A percentile compares a stretch with the other conserved stretches of the same genome.
phyloP scores from a whole-genome alignment of 2,329 filamentous ascomycete species.

The Periconia sp. region DNA sequence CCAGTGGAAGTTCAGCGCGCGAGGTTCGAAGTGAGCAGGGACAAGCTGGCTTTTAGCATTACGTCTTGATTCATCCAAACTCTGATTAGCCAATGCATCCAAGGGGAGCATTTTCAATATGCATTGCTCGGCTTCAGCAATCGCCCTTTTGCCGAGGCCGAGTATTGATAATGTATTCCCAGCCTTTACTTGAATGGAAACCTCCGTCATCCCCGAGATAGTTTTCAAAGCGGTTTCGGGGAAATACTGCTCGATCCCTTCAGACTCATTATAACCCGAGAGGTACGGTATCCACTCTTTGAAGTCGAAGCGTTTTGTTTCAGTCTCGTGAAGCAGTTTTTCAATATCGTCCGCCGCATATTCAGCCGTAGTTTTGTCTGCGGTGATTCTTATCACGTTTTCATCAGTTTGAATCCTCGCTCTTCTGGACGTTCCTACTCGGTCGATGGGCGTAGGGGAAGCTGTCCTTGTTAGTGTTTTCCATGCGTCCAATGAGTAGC shows the following conservation, averaged over 20 bases:
- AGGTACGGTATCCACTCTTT: slow-evolving; percentile 23
- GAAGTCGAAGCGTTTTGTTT: slow-evolving; percentile 20
- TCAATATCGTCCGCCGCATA: slow-evolving; percentile 40
- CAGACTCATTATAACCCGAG: slow-evolving; percentile 1
- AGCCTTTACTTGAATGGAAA: slow-evolving; percentile 19
- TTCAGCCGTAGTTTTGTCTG: slow-evolving; percentile 38
- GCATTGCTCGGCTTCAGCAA: slow-evolving; percentile 31
- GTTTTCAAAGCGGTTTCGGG: slow-evolving; percentile 16
- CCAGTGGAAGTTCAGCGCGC: slow-evolving; percentile 22
- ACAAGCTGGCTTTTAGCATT: slow-evolving; percentile 18
- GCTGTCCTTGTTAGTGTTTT: slow-evolving; percentile 15
- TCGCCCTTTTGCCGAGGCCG: slow-evolving; percentile 22
- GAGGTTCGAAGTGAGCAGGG: slow-evolving; percentile 18
- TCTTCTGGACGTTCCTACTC: slow-evolving; percentile 27
- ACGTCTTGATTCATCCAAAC: slow-evolving; percentile 22
- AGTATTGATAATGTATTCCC: slow-evolving; percentile 25
- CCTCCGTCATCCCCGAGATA: slow-evolving; percentile 25
- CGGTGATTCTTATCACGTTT: slow-evolving; percentile 38
- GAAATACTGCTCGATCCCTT: slow-evolving; percentile 15
- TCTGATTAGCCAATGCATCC: slow-evolving; percentile 10
- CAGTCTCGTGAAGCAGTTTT: slow-evolving; percentile 19
- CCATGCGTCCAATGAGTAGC: neutral
- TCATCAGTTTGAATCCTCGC: slow-evolving; percentile 33
- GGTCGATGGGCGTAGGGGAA: slow-evolving; percentile 24
- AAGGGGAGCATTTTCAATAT: slow-evolving; percentile 31